Evolutionary conservation across 1,284 basidiomycete genomes (phyloP).

Genomic region (Vanrija pseudolonga): DNA sequence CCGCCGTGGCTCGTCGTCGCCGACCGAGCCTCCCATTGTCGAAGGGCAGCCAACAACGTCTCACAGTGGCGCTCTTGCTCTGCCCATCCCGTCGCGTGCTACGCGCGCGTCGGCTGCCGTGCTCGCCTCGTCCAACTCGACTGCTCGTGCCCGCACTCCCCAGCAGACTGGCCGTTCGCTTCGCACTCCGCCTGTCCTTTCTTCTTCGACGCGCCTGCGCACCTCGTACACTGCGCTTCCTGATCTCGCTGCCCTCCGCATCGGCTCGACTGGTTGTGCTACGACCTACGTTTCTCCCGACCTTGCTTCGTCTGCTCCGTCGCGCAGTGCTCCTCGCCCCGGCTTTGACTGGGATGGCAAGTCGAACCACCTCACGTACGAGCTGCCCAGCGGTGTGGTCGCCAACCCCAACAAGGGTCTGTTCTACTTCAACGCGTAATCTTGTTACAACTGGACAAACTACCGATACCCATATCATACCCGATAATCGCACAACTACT

Average conservation of each 20-base stretch:
- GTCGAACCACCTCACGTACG: constrained; percentile 33
- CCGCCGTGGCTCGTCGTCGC: constrained; percentile 2
- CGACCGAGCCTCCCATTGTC: background rate
- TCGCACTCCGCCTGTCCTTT: no score
- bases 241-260: background rate
- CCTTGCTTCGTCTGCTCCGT: background rate
- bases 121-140: constrained; percentile 9
- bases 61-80: constrained; percentile 6
- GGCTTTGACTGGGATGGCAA: constrained; percentile 37
- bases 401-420: constrained; percentile 39
- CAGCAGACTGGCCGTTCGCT: background rate
- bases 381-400: constrained; percentile 36
- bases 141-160: constrained; percentile 13
- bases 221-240: background rate
- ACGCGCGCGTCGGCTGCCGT: constrained; percentile 5
- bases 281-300: background rate
- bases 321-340: constrained; percentile 11
- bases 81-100: constrained; percentile 13
- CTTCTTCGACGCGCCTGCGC: background rate
- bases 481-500: background rate
- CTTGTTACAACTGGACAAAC: background rate
- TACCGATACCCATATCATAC: background rate
- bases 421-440: constrained; percentile 41
- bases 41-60: background rate
- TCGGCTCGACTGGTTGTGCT: background rate